Evolutionary conservation across 1,284 basidiomycete species (phyloP), one percentile per base, ranked within the genome.

Genomic region (Vanrija humicola): DNA sequence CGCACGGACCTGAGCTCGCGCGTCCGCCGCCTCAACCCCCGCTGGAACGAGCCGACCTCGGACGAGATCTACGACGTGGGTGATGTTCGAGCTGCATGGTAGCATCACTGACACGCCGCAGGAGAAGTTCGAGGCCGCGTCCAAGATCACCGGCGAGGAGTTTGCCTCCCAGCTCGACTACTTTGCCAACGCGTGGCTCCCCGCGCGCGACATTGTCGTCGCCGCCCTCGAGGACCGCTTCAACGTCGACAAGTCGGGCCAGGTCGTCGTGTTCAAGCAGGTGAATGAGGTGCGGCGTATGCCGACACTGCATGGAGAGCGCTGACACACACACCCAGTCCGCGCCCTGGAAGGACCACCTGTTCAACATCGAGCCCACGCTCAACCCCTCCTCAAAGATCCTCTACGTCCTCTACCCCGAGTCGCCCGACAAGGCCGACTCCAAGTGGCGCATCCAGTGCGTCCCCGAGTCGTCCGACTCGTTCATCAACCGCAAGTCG

Each of bases 401-500:
- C 61, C 80, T 90, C 47, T 98, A 98, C 72, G 82, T 95, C 54
- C 79, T 98, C 54, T 98, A 98, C 74, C 90, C 91, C 3, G 95
- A 98, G 69, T 87, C 88, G 68, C 80, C 78, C 1, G 69, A 70
- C 23, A 59, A 65, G 34, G 62, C 67, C 19, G 80, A 76, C 18
- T 82, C 80, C 25, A 90, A 86, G 70, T 98, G 95, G 95, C 86
- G 96, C 46, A 80, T 98, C 46, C 95, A 98, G 73, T 93, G 93
- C 15, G 90, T 98, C 15, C 89, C 95, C 15, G 79, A 87, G 49
- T 81, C 85, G 2, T 79, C 87, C 3, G 88, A 90, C 66, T 89
- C 87, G 68, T 98, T 98, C 69, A 84, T 87, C 70, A 93, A 87
- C 74, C 83, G 96, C 45, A 96, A 95, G 74, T 85, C 91, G 1